Percentiles rank a stretch among this genome's conserved stretches.
Conservation (phyloP, 2,329 filamentous ascomycete genomes). For the Cadophora gregata region DNA sequence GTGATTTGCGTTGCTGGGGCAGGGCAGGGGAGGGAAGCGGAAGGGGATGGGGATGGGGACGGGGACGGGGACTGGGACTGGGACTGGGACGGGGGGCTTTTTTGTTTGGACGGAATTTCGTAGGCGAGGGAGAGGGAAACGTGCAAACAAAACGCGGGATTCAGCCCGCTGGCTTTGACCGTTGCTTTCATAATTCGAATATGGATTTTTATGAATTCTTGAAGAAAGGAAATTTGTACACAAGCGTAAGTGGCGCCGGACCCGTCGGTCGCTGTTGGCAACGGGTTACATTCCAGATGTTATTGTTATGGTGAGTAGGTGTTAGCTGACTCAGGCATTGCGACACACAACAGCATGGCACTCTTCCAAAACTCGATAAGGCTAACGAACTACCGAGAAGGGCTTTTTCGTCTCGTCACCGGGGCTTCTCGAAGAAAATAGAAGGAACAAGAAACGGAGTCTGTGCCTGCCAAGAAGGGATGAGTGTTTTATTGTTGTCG, state of each 20-base stretch:
- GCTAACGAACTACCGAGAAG: no score
- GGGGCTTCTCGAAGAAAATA: constrained; percentile 2
- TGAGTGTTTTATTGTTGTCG: neutral
- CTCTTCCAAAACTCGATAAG: neutral
- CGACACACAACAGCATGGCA: neutral
- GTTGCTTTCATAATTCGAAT: neutral
- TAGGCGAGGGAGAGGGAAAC: neutral
- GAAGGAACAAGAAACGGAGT: neutral
- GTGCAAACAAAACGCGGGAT: constrained; percentile 13
- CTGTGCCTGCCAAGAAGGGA: constrained; percentile 8
- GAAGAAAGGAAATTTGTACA: no score
- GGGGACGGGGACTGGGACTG: no score
- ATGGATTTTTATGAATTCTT: neutral
- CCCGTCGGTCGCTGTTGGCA: neutral
- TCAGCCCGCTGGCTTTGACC: neutral
- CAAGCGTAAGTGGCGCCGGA: no score
- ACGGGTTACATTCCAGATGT: neutral
- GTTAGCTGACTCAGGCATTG: no score
- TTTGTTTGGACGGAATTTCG: neutral
- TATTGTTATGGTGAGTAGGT: neutral
- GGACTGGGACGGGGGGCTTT: no score
- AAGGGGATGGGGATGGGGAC: no score
- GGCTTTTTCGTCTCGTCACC: neutral
- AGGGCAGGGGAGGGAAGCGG: neutral
- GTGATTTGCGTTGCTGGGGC: neutral